These are phyloP conservation scores for Berkeleyomyces rouxiae DNA, from an alignment of 2,329 filamentous ascomycete species.

Conservation along the genomic window DNA sequence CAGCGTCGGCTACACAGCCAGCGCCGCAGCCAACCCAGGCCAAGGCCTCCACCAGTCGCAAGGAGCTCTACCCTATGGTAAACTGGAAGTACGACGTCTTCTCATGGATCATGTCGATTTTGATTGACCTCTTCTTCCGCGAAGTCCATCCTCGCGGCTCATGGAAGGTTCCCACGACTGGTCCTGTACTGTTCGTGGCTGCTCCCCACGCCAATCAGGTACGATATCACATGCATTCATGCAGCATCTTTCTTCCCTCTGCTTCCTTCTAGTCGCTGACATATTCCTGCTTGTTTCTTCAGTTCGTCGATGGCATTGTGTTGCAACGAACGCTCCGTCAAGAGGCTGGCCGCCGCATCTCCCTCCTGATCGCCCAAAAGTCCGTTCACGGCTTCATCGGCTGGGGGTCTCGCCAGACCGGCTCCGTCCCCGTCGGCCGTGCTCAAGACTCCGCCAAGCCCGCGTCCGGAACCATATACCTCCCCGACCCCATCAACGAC, in stretches of 20 bases:
- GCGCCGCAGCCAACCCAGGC: not conserved
- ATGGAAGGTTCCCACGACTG: slow-evolving; percentile 81
- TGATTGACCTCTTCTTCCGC: slow-evolving; percentile 93
- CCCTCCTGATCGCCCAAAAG: slow-evolving; percentile 87
- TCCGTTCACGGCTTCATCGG: slow-evolving; percentile 91
- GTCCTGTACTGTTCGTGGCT: slow-evolving; percentile 86
- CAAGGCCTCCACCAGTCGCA: slow-evolving; percentile 17
- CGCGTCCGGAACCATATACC: slow-evolving; percentile 63
- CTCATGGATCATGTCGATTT: slow-evolving; percentile 59
- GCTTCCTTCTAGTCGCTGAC: not conserved
- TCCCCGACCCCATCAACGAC: slow-evolving; percentile 74
- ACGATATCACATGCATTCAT: slow-evolving; percentile 18
- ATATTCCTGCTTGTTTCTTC: slow-evolving; percentile 10
- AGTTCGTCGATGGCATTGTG: slow-evolving; percentile 93
- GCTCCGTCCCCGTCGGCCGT: slow-evolving; percentile 81
- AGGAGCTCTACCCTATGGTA: slow-evolving; percentile 52
- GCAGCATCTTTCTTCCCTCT: slow-evolving; percentile 1
- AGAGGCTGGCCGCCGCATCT: slow-evolving; percentile 76
- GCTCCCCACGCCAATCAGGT: slow-evolving; percentile 95
- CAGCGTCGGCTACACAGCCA: not conserved
- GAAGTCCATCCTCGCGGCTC: slow-evolving; percentile 90
- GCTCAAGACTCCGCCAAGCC: slow-evolving; percentile 79
- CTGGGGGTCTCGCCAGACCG: slow-evolving; percentile 65
- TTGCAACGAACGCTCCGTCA: slow-evolving; percentile 78
- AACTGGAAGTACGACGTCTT: slow-evolving; percentile 63